Evolutionary conservation across 257 asterid species (phyloP).

Genomic region (Striga asiatica): DNA sequence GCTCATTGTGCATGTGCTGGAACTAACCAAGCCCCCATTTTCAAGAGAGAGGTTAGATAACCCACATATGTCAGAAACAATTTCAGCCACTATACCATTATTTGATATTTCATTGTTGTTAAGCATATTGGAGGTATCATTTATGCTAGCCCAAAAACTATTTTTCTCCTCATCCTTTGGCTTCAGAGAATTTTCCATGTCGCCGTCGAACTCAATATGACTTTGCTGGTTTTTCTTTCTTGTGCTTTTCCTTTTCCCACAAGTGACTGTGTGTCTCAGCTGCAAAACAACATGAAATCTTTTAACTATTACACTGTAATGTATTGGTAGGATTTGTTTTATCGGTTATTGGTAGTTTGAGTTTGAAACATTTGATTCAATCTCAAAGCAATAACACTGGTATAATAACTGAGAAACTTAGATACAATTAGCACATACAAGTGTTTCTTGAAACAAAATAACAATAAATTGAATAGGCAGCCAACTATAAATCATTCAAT

Average conservation of each 20-base stretch:
- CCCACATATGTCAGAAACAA: too few species aligned
- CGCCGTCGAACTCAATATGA: constrained; percentile 15
- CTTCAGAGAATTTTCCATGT: constrained; percentile 16
- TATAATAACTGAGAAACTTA: too few species aligned
- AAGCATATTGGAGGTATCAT: constrained; percentile 18
- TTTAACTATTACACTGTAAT: background rate
- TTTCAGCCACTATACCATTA: constrained; percentile 18
- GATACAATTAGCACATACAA: too few species aligned
- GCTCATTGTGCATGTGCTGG: constrained; percentile 21
- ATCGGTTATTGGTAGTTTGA: too few species aligned
- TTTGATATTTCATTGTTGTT: constrained; percentile 24
- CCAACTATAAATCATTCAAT: too few species aligned
- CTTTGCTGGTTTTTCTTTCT: constrained; percentile 26
- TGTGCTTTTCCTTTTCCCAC: constrained; percentile 34
- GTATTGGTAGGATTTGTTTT: too few species aligned
- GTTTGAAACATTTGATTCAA: too few species aligned
- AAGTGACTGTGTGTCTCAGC: constrained; percentile 28
- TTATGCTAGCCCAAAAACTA: constrained; percentile 22
- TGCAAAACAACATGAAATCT: constrained; percentile 20
- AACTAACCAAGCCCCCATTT: constrained; percentile 25
- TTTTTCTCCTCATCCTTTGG: constrained; percentile 26
- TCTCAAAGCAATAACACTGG: too few species aligned
- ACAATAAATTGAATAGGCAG: too few species aligned
- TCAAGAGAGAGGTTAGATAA: constrained; percentile 23
- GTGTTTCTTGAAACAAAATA: too few species aligned